Evolutionary conservation across 306 rosid species (phyloP), one percentile per base, ranked within the genome.

Genomic region (Senna siamea): DNA sequence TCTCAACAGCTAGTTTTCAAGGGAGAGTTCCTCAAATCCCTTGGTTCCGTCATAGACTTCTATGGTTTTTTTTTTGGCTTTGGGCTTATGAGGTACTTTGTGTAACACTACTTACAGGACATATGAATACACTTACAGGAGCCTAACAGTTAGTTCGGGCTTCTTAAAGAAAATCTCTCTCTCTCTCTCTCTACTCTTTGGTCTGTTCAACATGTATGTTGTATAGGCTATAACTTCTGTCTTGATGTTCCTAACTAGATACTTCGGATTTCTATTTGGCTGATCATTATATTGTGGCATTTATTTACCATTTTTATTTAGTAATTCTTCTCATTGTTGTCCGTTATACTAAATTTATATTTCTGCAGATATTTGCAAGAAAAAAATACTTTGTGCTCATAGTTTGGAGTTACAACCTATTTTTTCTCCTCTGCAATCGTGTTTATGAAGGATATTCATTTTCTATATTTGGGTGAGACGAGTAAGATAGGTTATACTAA

Each of bases 401-500:
- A 57, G 28, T 92, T 35, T 94, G 98, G 98, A 78, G 85, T 88
- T 89, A 87, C 91, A 89, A 88, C 85, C 65, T 89, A 56, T 92
- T 88, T 83, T 91, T 94, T 68, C 97, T 94, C 73, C 73, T 94
- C 60, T 89, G 84, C 83, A 94, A 91, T 75, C 98, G 96, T 54
- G 83, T 94, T 51, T 91, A 85, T 80, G 95, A 85, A 79, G 98
- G 98, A 82, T 94, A 94, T 85, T 71, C 95, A 26, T 94, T 94
- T 84, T 87, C 93, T 22, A 30, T 46, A 9, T 63, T 94, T 78
- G 96, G 98, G 98, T 94, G 84, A 89, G 97, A 80, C 75, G 81
- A 66, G 35, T 79, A 51, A 52, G 57, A 60, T 80, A 52, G 43
- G 57, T 75, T 78, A 60, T 70, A 72, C 37, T 80, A 67, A 69